These are phyloP conservation scores for Adenanthera pavonina DNA, from an alignment of 306 rosid genomes.

Conservation along the genomic window DNA sequence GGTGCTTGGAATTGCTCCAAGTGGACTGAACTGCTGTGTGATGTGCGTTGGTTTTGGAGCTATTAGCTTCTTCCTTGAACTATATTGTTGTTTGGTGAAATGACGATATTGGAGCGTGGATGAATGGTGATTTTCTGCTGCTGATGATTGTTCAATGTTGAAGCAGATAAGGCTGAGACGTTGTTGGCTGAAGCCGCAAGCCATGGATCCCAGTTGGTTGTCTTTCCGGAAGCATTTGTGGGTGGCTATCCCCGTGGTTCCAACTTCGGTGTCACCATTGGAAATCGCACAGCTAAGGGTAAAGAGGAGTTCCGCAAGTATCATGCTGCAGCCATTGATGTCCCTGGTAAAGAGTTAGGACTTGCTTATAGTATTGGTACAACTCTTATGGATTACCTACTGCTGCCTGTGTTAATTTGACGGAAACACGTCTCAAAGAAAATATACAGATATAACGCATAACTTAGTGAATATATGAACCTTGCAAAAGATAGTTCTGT, in stretches of 20 bases:
- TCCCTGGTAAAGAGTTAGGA: slow-evolving; percentile 59
- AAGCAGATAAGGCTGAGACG: slow-evolving; percentile 88
- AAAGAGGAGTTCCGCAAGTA: slow-evolving; percentile 89
- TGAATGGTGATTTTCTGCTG: background rate
- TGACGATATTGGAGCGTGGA: background rate
- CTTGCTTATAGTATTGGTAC: background rate
- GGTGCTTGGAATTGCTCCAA: slow-evolving; percentile 24
- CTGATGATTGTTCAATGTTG: slow-evolving; percentile 18
- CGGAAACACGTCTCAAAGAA: background rate
- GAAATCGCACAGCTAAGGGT: slow-evolving; percentile 73
- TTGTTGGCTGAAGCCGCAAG: slow-evolving; percentile 87
- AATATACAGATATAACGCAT: no score
- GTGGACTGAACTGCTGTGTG: background rate
- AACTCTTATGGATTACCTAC: background rate
- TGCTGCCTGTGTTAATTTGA: background rate
- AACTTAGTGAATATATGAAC: no score
- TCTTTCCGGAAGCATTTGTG: slow-evolving; percentile 94
- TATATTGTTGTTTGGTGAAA: slow-evolving; percentile 11
- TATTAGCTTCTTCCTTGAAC: background rate
- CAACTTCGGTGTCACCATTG: slow-evolving; percentile 66
- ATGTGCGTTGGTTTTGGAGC: background rate
- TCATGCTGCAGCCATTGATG: slow-evolving; percentile 82
- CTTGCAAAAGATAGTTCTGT: background rate
- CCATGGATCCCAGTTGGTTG: slow-evolving; percentile 84
- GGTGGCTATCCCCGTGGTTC: slow-evolving; percentile 98